phyloP scores from a whole-genome alignment of 805 yeast genomes.

The Yarrowia keelungensis region DNA sequence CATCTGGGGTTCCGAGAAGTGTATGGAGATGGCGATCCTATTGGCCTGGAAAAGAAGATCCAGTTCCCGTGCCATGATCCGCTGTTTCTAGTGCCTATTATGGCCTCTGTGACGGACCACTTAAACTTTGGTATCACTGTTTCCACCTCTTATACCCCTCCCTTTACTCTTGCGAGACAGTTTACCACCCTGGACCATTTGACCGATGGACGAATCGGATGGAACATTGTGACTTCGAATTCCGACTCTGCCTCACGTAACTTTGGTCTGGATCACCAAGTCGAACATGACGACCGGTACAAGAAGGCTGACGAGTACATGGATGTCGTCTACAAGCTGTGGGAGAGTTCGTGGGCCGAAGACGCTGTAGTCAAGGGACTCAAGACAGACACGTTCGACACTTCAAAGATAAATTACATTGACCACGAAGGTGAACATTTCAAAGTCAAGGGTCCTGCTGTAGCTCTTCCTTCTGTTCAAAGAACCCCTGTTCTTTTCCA shows the following conservation, averaged over 20 bases:
- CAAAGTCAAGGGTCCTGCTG: conserved; percentile 55
- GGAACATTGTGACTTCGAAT: conserved; percentile 58
- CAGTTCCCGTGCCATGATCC: conserved; percentile 52
- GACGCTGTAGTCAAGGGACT: conserved; percentile 51
- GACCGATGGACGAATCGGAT: conserved; percentile 56
- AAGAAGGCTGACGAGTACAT: conserved; percentile 54
- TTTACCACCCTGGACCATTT: conserved; percentile 56
- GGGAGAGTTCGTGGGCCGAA: conserved; percentile 57
- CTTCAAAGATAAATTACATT: conserved; percentile 53
- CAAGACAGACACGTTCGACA: conserved; percentile 45
- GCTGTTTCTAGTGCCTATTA: conserved; percentile 51
- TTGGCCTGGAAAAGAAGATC: conserved; percentile 49
- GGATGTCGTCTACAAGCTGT: conserved; percentile 53
- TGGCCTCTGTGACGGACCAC: conserved; percentile 55
- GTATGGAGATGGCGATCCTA: conserved; percentile 44
- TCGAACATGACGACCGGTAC: conserved; percentile 55
- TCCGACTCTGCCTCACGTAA: conserved; percentile 55
- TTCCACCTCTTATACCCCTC: conserved; percentile 55
- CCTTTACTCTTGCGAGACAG: conserved; percentile 54
- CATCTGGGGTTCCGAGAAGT: conserved; percentile 54
- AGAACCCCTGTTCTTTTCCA: conserved; percentile 56
- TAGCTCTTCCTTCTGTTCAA: conserved; percentile 55
- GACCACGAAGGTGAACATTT: conserved; percentile 54
- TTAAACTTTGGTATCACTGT: conserved; percentile 55
- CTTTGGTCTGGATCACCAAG: conserved; percentile 51